phyloP scores from a whole-genome alignment of 768 basidiomycete species.

The Termitomyces sp. region DNA sequence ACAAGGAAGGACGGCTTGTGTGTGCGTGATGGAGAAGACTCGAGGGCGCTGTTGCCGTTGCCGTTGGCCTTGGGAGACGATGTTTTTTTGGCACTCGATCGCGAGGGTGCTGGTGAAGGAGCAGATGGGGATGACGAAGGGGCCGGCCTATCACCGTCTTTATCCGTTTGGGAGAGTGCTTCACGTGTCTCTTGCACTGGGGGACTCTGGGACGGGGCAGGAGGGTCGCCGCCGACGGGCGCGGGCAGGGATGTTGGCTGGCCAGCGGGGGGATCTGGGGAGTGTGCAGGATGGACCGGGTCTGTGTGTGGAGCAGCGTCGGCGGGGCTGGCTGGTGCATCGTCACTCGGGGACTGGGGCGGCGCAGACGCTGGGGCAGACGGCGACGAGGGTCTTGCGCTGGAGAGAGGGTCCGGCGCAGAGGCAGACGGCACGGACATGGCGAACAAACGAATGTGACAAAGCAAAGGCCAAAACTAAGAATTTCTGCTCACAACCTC shows the following conservation, averaged over 20 bases:
- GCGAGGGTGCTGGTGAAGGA: slow-evolving; percentile 8
- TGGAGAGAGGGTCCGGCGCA: not conserved
- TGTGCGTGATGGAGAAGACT: slow-evolving; percentile 8
- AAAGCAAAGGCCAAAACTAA: slow-evolving; percentile 3
- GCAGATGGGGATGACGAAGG: slow-evolving; percentile 8
- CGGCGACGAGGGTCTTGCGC: slow-evolving; percentile 5
- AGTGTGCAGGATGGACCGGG: not conserved
- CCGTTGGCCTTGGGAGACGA: slow-evolving; percentile 12
- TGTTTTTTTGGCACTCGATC: slow-evolving; percentile 4
- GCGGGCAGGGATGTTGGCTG: slow-evolving; percentile 4
- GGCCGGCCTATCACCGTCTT: slow-evolving; percentile 13
- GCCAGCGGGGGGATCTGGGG: slow-evolving; percentile 2
- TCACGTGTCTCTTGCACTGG: slow-evolving; percentile 10
- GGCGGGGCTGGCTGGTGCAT: slow-evolving; percentile 4
- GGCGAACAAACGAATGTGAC: slow-evolving; percentile 2
- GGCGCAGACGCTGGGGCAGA: slow-evolving; percentile 1
- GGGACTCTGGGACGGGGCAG: slow-evolving; percentile 2
- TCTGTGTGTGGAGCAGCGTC: slow-evolving; percentile 4
- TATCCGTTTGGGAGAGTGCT: slow-evolving; percentile 11
- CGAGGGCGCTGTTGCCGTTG: slow-evolving; percentile 15
- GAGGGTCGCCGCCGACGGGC: slow-evolving; percentile 2
- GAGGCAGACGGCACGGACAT: slow-evolving; percentile 12
- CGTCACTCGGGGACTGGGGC: slow-evolving; percentile 6
- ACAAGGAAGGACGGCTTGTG: slow-evolving; percentile 52
- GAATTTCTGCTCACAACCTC: slow-evolving; percentile 10